These are phyloP conservation scores for Geotrichum reessii DNA, from an alignment of 1,139 yeast species.

Conservation along the genomic window DNA sequence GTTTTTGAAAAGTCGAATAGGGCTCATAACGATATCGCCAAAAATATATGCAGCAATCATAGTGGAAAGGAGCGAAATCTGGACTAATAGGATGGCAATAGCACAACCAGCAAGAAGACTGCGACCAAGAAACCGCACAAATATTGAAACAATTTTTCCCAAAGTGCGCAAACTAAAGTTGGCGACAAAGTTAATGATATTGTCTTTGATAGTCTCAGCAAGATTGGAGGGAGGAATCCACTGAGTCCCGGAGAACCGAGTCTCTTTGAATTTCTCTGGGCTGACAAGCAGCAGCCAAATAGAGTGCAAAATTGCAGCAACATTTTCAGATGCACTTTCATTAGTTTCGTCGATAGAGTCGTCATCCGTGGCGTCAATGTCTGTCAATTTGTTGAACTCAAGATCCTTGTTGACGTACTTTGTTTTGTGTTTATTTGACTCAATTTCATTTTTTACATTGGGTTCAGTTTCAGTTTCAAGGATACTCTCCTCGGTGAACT, in stretches of 20 bases:
- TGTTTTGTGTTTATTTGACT: background rate
- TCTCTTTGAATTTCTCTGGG: constrained; percentile 11
- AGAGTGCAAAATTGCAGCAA: constrained; percentile 11
- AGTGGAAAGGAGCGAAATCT: constrained; percentile 26
- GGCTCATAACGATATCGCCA: constrained; percentile 25
- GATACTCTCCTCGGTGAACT: background rate
- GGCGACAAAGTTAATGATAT: constrained; percentile 1
- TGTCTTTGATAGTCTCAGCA: constrained; percentile 21
- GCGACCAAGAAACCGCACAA: constrained; percentile 1
- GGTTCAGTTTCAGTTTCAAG: background rate
- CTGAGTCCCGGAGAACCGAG: constrained; percentile 9
- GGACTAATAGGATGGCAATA: constrained; percentile 25
- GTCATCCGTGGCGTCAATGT: background rate
- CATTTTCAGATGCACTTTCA: background rate
- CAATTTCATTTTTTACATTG: background rate
- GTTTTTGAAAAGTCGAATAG: background rate
- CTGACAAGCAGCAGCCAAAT: constrained; percentile 19
- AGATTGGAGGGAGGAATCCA: constrained; percentile 28
- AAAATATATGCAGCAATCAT: constrained; percentile 30
- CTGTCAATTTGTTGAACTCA: background rate
- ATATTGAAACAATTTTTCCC: constrained; percentile 1
- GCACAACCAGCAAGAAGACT: constrained; percentile 22
- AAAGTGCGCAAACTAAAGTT: background rate
- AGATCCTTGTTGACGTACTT: background rate
- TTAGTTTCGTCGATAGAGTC: background rate